phyloP scores from a whole-genome alignment of 257 asterid genomes.

The Petunia axillaris region DNA sequence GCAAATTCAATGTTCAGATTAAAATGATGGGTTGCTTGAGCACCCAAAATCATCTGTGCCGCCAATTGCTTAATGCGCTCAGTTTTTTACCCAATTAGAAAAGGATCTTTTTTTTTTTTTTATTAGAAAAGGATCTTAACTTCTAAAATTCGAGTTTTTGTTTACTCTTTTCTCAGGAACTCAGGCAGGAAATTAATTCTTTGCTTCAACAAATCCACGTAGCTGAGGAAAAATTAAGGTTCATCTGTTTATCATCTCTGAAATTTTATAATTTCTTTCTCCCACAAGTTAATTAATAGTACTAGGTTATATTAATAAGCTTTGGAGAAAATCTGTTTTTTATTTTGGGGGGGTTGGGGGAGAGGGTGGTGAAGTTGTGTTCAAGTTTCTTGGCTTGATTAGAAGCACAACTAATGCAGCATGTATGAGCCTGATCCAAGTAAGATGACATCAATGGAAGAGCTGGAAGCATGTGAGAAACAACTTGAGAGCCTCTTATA shows the following conservation, averaged over 20 bases:
- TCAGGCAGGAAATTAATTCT: conserved; percentile 6
- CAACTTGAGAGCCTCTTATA: conserved; percentile 23
- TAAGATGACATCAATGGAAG: conserved; percentile 27
- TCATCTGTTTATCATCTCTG: neutral
- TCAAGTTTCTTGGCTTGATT: neutral
- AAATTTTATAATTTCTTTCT: no score
- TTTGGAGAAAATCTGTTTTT: neutral
- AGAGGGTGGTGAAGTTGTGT: neutral
- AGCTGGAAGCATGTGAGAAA: conserved; percentile 29
- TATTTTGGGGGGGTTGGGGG: neutral
- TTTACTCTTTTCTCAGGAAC: conserved; percentile 20
- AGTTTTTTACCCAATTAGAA: neutral
- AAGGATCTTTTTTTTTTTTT: neutral
- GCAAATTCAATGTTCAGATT: no score
- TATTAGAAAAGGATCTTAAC: neutral
- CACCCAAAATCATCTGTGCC: no score
- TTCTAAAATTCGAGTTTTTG: neutral
- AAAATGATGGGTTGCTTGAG: no score
- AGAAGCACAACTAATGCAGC: neutral
- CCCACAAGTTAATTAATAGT: neutral
- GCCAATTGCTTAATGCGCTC: no score
- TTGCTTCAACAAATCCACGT: conserved; percentile 28
- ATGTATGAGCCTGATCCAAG: conserved; percentile 23
- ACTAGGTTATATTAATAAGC: neutral
- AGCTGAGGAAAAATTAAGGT: conserved; percentile 35